These are phyloP conservation scores for Pleurotus platypus DNA, from an alignment of 768 basidiomycete genomes.

Conservation along the genomic window DNA sequence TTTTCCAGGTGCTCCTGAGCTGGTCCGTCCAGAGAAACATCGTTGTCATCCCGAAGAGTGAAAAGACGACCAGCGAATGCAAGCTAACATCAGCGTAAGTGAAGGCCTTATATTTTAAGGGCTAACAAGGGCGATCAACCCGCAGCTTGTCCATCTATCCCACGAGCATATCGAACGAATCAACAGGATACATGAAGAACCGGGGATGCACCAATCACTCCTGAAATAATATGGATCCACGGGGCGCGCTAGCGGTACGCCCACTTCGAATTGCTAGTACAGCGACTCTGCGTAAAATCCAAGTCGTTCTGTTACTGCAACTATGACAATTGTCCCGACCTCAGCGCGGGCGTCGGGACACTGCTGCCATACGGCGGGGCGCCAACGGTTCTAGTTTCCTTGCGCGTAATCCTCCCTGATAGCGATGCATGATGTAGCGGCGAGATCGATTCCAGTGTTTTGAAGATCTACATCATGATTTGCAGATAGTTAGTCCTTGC, in stretches of 20 bases:
- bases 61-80: slow-evolving; percentile 42
- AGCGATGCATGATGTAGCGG: too few species aligned
- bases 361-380: too few species aligned
- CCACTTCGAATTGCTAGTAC: too few species aligned
- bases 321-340: too few species aligned
- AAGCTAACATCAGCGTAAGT: slow-evolving; percentile 40
- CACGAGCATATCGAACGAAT: not conserved
- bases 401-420: too few species aligned
- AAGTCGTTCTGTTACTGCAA: too few species aligned
- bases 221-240: not conserved
- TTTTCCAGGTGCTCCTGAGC: slow-evolving; percentile 51
- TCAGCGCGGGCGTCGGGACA: too few species aligned
- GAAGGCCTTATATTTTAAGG: not conserved
- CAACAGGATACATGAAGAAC: not conserved
- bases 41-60: slow-evolving; percentile 61
- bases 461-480: too few species aligned
- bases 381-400: too few species aligned
- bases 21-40: slow-evolving; percentile 67
- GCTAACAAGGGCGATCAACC: not conserved
- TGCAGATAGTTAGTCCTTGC: too few species aligned
- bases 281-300: too few species aligned
- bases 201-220: slow-evolving; percentile 4
- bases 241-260: not conserved
- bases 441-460: too few species aligned
- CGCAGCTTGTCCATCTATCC: not conserved